These are phyloP conservation scores for Flueggea neowawraea DNA, from an alignment of 441 rosid genomes.

Conservation along the genomic window DNA sequence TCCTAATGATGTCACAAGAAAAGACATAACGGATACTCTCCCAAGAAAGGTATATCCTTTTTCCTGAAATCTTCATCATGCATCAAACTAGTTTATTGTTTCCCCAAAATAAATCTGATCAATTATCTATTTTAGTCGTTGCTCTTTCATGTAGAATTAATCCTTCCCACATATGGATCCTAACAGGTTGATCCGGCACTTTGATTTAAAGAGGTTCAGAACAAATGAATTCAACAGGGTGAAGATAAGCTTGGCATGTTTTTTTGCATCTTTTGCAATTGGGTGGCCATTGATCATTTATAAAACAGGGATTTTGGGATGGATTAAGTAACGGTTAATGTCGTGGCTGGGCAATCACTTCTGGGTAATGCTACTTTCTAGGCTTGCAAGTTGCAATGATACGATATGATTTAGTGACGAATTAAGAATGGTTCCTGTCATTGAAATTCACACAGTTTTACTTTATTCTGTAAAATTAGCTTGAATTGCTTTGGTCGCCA, in stretches of 20 bases:
- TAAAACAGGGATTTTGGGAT: conserved; percentile 75
- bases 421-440: no score
- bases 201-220: conserved; percentile 79
- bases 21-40: conserved; percentile 71
- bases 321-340: conserved; percentile 94
- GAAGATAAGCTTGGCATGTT: conserved; percentile 90
- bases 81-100: no score
- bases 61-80: background rate
- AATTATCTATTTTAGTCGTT: no score
- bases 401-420: no score
- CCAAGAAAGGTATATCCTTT: conserved; percentile 61
- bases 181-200: conserved; percentile 81
- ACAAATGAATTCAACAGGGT: conserved; percentile 73
- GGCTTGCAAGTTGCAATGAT: no score
- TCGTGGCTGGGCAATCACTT: conserved; percentile 97
- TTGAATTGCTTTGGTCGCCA: no score
- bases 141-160: no score
- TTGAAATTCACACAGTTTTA: no score
- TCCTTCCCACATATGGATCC: no score
- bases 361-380: conserved; percentile 52
- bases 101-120: no score
- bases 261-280: conserved; percentile 80
- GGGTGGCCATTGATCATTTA: conserved; percentile 93
- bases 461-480: no score
- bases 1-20: conserved; percentile 70